Conservation (phyloP, 176 grass and related monocot species). For the Ampelocalamus luodianensis region DNA sequence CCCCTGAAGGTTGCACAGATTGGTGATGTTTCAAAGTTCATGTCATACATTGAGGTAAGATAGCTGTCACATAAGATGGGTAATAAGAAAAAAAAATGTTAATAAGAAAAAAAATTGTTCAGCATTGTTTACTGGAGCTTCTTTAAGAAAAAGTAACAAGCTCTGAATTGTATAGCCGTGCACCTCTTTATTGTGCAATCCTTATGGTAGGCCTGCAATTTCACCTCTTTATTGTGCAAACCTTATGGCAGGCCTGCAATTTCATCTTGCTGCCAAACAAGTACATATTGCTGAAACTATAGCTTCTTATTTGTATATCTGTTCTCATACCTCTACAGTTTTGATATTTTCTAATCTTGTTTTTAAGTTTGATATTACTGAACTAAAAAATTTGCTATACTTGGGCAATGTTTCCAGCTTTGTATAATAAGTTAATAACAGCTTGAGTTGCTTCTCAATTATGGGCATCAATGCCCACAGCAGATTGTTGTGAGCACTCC, state of each 20-base stretch:
- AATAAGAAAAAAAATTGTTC: not conserved
- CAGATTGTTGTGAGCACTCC: not conserved
- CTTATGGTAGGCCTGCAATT: not conserved
- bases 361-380: conserved; percentile 1
- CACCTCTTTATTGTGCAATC: not conserved
- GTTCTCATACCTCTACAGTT: not conserved
- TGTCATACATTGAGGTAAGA: conserved; percentile 75
- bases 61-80: not conserved
- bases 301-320: not conserved
- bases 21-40: conserved; percentile 56
- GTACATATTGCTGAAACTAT: not conserved
- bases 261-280: not conserved
- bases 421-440: not conserved
- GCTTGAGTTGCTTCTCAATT: not conserved
- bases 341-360: not conserved
- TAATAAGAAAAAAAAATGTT: not conserved
- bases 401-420: not conserved
- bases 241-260: conserved; percentile 1
- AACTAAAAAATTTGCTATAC: not conserved
- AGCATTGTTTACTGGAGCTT: not conserved
- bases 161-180: not conserved
- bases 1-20: conserved; percentile 28
- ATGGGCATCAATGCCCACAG: not conserved
- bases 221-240: not conserved
- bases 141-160: not conserved